Evolutionary conservation across 2,329 filamentous ascomycete genomes (phyloP), one percentile per base, ranked within the genome.

Genomic region (Ophiostoma fasciatum): DNA sequence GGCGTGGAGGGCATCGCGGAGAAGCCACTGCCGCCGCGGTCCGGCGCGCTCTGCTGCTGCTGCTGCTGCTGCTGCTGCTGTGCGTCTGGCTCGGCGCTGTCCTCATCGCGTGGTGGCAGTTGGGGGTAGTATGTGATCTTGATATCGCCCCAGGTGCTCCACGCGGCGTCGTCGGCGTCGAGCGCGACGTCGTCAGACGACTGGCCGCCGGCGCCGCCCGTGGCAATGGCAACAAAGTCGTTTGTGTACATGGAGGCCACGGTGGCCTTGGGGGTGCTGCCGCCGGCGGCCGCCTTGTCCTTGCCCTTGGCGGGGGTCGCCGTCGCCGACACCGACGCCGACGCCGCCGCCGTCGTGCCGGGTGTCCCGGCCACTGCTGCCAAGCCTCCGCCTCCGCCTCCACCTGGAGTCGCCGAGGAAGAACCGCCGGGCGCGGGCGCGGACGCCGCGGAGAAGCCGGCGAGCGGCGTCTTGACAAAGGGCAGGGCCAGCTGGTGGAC

Each of bases 401-500:
- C n/a, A n/a, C n/a, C n/a, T n/a, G n/a, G n/a, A n/a, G n/a, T n/a
- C n/a, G n/a, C n/a, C n/a, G n/a, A n/a, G n/a, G n/a, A 23, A 37
- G 22, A 11, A 23, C 22, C 22, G 22, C 22, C 22, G 22, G 22
- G 11, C 5, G 17, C 28, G 10, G 36, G 30, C 6, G 36, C 37
- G 3, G 41, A 20, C 7, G 38, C 35, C 4, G 51, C 73, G 4
- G 63, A 53, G 21, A 67, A 51, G 41, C 63, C 71, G 27, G 63
- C 51, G 19, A 72, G 63, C 2, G 69, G 65, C 1, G 74, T 81
- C 58, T 84, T 92, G 31, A 77, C 65, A 51, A 96, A 93, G 7
- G 88, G 83, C 39, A 76, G 62, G 6, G 88, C 78, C 36, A 98
- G 64, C 56, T 83, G 82, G 45, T 87, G 80, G 35, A 98, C 73